A percentile compares a stretch with the other conserved stretches of the same genome.
These are phyloP conservation scores for Serendipita sp. DNA, from an alignment of 768 basidiomycete species.

Conservation along the genomic window DNA sequence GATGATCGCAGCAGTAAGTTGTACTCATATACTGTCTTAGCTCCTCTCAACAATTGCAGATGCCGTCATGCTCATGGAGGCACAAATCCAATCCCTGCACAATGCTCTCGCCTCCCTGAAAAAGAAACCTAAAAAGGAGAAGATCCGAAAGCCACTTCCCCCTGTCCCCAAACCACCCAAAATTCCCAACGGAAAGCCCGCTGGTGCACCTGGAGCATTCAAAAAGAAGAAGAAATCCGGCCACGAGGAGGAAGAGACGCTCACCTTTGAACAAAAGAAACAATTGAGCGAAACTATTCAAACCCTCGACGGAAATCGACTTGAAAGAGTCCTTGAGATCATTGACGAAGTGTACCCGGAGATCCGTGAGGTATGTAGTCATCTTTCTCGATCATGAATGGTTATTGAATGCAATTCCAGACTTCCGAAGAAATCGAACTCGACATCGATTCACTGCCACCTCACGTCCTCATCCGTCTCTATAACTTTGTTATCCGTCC, in stretches of 20 bases:
- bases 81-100: conserved; percentile 63
- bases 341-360: conserved; percentile 90
- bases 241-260: conserved; percentile 53
- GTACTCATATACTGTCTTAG: conserved; percentile 3
- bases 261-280: conserved; percentile 96
- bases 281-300: conserved; percentile 90
- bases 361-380: conserved; percentile 69
- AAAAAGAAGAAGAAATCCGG: conserved; percentile 42
- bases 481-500: conserved; percentile 92
- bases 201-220: conserved; percentile 28
- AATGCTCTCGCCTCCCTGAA: conserved; percentile 52
- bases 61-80: conserved; percentile 61
- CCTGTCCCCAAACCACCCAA: conserved; percentile 28
- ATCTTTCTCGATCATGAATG: conserved; percentile 10
- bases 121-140: conserved; percentile 47
- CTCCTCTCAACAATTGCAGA: conserved; percentile 26
- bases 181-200: conserved; percentile 34
- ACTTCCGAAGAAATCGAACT: conserved; percentile 97
- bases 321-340: conserved; percentile 86
- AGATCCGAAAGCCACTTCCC: conserved; percentile 37
- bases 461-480: conserved; percentile 73
- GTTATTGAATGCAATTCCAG: conserved; percentile 25
- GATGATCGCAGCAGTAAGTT: conserved; percentile 26
- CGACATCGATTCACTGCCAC: conserved; percentile 85
- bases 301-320: conserved; percentile 61